Conservation (phyloP, 177 flowering plant genomes). For the Tripterygium wilfordii region DNA sequence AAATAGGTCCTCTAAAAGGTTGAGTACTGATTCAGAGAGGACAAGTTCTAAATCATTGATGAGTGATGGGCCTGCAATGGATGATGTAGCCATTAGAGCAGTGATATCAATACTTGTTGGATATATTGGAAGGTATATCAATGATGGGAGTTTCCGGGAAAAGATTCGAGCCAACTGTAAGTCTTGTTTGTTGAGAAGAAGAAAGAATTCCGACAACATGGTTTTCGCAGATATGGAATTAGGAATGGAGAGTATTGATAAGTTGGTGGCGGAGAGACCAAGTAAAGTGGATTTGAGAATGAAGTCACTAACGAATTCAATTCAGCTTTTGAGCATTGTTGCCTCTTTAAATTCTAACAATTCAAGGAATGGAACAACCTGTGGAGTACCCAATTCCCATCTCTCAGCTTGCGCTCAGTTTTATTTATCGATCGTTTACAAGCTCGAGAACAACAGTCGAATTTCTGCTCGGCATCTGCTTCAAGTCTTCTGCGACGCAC, state of each 20-base stretch:
- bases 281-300: slow-evolving; percentile 28
- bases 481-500: slow-evolving; percentile 57
- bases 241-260: slow-evolving; percentile 45
- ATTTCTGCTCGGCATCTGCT: slow-evolving; percentile 52
- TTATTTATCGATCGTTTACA: slow-evolving; percentile 53
- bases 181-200: slow-evolving; percentile 24
- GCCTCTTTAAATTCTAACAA: slow-evolving; percentile 38
- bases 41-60: slow-evolving; percentile 14
- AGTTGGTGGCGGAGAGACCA: slow-evolving; percentile 21
- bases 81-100: slow-evolving; percentile 47
- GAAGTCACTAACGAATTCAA: slow-evolving; percentile 26
- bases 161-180: slow-evolving; percentile 25
- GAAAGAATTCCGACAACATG: slow-evolving; percentile 19
- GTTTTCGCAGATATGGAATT: slow-evolving; percentile 32
- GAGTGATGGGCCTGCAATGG: slow-evolving; percentile 40
- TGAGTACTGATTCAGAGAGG: slow-evolving; percentile 21
- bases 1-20: slow-evolving; percentile 24
- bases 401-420: slow-evolving; percentile 68
- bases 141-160: slow-evolving; percentile 38
- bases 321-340: slow-evolving; percentile 34
- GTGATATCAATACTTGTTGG: slow-evolving; percentile 57
- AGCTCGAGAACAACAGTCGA: slow-evolving; percentile 52
- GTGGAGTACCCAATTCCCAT: slow-evolving; percentile 40
- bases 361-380: slow-evolving; percentile 22
- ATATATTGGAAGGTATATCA: slow-evolving; percentile 38